phyloP scores from a whole-genome alignment of 805 yeast genomes.

The Wickerhamiella kurtzmanii region DNA sequence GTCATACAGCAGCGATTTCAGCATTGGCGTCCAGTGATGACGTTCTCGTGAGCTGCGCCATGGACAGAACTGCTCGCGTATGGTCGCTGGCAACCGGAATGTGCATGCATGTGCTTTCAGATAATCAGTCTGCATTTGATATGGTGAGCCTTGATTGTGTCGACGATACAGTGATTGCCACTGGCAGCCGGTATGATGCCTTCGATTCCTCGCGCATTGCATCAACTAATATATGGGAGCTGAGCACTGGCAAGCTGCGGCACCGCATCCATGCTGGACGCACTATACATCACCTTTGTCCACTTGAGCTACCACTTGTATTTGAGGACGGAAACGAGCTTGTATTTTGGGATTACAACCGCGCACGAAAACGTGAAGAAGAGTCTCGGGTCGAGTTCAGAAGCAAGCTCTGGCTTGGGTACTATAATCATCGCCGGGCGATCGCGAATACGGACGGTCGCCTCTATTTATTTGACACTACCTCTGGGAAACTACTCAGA shows the following conservation, averaged over 20 bases:
- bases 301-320: not conserved
- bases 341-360: not conserved
- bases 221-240: not conserved
- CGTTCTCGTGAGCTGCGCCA: conserved; percentile 74
- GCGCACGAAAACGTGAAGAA: not conserved
- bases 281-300: not conserved
- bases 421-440: not conserved
- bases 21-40: conserved; percentile 72
- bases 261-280: not conserved
- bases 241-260: not conserved
- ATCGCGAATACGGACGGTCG: not conserved
- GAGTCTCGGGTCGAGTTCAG: not conserved
- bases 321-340: not conserved
- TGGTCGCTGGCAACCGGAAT: conserved; percentile 80
- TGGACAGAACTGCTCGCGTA: conserved; percentile 84
- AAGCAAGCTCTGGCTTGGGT: not conserved
- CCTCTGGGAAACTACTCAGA: not conserved
- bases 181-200: not conserved
- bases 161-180: not conserved
- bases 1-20: conserved; percentile 98
- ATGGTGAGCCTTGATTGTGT: not conserved
- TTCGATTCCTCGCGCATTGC: not conserved
- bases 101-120: conserved; percentile 83
- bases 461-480: not conserved
- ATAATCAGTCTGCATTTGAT: conserved; percentile 40